phyloP scores from a whole-genome alignment of 495 filamentous ascomycete species.

The Penicillium odoratum region DNA sequence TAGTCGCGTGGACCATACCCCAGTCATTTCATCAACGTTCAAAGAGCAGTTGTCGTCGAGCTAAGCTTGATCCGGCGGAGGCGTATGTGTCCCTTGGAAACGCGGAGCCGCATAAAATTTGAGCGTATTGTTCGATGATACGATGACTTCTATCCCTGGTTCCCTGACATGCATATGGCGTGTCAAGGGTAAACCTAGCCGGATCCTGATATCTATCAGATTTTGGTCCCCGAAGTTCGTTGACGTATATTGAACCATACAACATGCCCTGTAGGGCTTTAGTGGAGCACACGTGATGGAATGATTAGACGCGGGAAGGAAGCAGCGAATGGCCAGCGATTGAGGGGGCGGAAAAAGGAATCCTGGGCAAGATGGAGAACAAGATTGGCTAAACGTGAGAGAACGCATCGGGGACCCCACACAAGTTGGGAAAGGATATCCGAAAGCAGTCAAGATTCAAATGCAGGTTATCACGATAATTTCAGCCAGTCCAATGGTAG shows the following conservation, averaged over 20 bases:
- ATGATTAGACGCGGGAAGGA: background rate
- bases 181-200: background rate
- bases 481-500: background rate
- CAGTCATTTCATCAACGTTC: background rate
- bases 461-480: background rate
- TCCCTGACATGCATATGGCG: background rate
- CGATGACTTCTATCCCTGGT: background rate
- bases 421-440: background rate
- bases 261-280: background rate
- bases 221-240: background rate
- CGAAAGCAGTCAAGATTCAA: background rate
- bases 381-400: background rate
- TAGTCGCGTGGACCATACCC: background rate
- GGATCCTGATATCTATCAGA: background rate
- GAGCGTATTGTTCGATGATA: background rate
- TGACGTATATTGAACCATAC: background rate
- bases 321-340: background rate
- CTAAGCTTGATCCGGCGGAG: slow-evolving; percentile 9
- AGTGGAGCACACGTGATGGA: background rate
- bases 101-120: background rate
- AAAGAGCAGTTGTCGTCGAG: slow-evolving; percentile 2
- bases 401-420: background rate
- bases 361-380: background rate
- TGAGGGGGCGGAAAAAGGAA: background rate
- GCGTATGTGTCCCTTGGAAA: background rate